Conservation (phyloP, 306 rosid genomes). For the Quercus robur region DNA sequence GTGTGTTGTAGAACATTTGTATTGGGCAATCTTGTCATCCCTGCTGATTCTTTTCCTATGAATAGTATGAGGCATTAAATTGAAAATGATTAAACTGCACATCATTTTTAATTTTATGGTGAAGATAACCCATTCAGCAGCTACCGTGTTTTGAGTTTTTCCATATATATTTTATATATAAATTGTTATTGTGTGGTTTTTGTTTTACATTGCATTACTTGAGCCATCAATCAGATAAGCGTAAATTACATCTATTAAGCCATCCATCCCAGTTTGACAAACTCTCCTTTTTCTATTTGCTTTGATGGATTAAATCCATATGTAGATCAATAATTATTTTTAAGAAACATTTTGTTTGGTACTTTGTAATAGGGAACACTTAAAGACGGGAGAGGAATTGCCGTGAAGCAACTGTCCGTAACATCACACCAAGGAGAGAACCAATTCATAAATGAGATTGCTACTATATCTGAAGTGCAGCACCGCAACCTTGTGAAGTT, state of each 20-base stretch:
- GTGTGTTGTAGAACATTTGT: neutral
- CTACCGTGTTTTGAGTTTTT: no score
- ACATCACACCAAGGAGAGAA: conserved; percentile 78
- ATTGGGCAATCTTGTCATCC: neutral
- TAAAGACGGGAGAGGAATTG: conserved; percentile 68
- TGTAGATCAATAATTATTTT: neutral
- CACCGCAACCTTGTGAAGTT: conserved; percentile 80
- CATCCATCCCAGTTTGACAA: no score
- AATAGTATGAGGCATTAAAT: no score
- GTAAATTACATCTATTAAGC: neutral
- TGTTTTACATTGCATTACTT: no score
- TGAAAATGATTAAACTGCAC: no score
- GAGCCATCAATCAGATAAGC: neutral
- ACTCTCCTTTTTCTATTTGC: neutral
- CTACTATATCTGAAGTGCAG: conserved; percentile 77
- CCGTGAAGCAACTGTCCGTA: conserved; percentile 75
- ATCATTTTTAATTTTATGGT: no score
- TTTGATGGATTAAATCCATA: neutral
- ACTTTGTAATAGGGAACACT: conserved; percentile 54
- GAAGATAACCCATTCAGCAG: no score
- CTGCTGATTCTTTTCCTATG: no score
- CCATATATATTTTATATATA: no score
- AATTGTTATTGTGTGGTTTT: no score
- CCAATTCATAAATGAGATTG: conserved; percentile 79
- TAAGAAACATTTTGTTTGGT: neutral